phyloP scores from a whole-genome alignment of 176 grass and related monocot species.

The Phragmites australis region DNA sequence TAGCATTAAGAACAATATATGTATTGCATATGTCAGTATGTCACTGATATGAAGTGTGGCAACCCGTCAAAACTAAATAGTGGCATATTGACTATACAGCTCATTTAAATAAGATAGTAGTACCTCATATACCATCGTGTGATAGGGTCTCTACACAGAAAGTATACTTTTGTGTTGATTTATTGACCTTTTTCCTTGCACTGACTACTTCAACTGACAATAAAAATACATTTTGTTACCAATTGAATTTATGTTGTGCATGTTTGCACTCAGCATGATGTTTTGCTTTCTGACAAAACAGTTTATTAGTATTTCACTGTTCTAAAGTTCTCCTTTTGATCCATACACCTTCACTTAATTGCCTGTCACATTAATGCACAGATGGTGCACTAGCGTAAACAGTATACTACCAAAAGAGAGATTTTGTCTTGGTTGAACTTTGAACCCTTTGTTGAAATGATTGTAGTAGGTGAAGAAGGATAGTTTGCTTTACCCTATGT shows the following conservation, averaged over 20 bases:
- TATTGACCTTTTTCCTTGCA: not conserved
- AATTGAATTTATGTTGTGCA: not conserved
- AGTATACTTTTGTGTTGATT: not conserved
- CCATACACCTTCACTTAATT: not conserved
- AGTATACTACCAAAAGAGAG: slow-evolving; percentile 11
- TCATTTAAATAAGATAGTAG: not conserved
- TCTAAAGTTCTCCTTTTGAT: not conserved
- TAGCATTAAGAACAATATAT: not conserved
- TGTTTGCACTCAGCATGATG: too few species aligned
- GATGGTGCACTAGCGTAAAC: not conserved
- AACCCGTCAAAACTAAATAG: slow-evolving; percentile 1
- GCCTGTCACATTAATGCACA: not conserved
- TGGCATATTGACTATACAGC: not conserved
- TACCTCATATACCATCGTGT: not conserved
- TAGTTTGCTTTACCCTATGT: slow-evolving; percentile 7
- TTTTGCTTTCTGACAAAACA: not conserved
- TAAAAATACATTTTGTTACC: not conserved
- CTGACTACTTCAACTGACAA: not conserved
- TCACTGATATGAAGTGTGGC: not conserved
- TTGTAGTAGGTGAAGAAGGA: slow-evolving; percentile 26
- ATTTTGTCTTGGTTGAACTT: slow-evolving; percentile 21
- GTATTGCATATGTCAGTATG: not conserved
- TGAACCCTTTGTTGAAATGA: slow-evolving; percentile 8
- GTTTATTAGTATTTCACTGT: not conserved
- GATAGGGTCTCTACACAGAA: too few species aligned